Evolutionary conservation across 2,329 filamentous ascomycete species (phyloP).

Genomic region (Colletotrichum agaves): DNA sequence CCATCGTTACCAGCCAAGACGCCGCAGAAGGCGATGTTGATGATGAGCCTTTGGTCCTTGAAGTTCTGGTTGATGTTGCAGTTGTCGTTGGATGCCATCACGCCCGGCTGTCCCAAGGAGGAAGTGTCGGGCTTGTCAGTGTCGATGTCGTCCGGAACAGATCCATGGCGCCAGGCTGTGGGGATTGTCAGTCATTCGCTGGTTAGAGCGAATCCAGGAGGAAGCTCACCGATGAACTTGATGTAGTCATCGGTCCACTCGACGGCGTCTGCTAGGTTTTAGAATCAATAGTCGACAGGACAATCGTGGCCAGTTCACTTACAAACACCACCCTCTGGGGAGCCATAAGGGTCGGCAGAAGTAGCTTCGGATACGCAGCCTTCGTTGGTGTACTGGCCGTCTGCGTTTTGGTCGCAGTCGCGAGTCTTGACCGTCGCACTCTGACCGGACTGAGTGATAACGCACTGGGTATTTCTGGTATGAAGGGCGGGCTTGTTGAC

Average conservation of each 20-base stretch:
- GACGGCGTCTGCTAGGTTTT: conserved; percentile 53
- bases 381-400: conserved; percentile 49
- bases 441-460: conserved; percentile 45
- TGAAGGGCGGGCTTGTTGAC: conserved; percentile 69
- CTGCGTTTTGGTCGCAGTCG: conserved; percentile 54
- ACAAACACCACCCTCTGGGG: conserved; percentile 53
- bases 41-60: conserved; percentile 74
- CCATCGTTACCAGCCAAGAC: conserved; percentile 66
- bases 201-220: not conserved
- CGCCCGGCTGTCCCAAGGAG: conserved; percentile 72
- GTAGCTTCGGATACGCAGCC: conserved; percentile 55
- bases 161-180: conserved; percentile 46
- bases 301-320: conserved; percentile 36
- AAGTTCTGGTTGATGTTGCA: conserved; percentile 76
- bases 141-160: conserved; percentile 48
- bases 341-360: conserved; percentile 50
- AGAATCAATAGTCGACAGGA: not conserved
- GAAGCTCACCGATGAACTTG: conserved; percentile 49
- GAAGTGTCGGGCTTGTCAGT: conserved; percentile 66
- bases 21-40: conserved; percentile 81
- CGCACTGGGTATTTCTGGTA: conserved; percentile 54
- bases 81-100: conserved; percentile 64
- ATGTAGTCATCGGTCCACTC: conserved; percentile 55
- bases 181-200: not conserved
- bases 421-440: conserved; percentile 45